Evolutionary conservation across 1,284 basidiomycete species (phyloP), one percentile per base, ranked within the genome.

Genomic region (Ganoderma boninense): DNA sequence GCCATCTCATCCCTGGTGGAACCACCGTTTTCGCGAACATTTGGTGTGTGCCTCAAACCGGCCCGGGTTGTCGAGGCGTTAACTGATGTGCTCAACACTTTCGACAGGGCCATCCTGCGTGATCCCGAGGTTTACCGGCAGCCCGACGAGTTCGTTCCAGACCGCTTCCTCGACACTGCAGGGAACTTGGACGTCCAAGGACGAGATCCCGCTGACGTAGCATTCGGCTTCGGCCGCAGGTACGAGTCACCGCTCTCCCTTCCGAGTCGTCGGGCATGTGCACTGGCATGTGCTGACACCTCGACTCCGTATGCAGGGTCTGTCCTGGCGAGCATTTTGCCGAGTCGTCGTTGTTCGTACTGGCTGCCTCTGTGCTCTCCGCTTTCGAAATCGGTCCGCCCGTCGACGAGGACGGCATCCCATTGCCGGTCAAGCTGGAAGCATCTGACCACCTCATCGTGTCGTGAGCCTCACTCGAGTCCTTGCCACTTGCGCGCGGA

Each of bases 81-180:
- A 11, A 14, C 29, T 6, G 2, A 2, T 7, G 7, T 46, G 18
- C 18, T 23, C 4, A 20, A 46, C 14, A 16, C 20, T 20, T 2
- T 57, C 52, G 8, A 10, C 18, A 71, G 71, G 67, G 68, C 69
- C n/a, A 70, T 77, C 62, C 71, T 74, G 44, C 74, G 74, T 52
- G 65, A 77, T 62, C 61, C 64, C 8, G 56, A 66, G 29, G 49
- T 71, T 18, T 74, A 78, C 49, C 60, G 69, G 0, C 70, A 76
- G 18, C 71, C 77, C 16, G 68, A 74, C 18, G 61, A 38, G 14
- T 73, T 74, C 71, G 56, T 70, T 11, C 71, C 71, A 5, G 71
- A 69, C 16, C 67, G 71, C 8, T 71, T 69, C 38, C 46, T 71
- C 2, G 44, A 64, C 46, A 18, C 59, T 2, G 1, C n/a, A 2